These are phyloP conservation scores for Conringia planisiliqua DNA, from an alignment of 345 rosid genomes.

Conservation along the genomic window DNA sequence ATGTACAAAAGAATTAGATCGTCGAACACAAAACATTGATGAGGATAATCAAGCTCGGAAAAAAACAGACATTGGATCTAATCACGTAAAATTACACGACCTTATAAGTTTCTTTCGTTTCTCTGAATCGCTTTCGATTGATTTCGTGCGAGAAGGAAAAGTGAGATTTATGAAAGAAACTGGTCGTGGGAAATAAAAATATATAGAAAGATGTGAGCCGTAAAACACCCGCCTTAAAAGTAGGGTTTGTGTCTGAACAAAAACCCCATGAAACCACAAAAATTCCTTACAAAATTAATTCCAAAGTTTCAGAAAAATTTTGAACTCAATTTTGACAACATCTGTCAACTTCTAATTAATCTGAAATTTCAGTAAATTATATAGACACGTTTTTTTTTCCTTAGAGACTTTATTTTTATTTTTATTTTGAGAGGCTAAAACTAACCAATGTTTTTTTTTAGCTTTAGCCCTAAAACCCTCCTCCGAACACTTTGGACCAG, in stretches of 20 bases:
- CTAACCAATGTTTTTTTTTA: constrained; percentile 9
- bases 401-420: neutral
- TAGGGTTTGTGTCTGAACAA: constrained; percentile 27
- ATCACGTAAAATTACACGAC: neutral
- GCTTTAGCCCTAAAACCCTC: constrained; percentile 18
- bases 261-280: constrained; percentile 32
- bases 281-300: neutral
- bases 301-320: neutral
- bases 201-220: constrained; percentile 6
- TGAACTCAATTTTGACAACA: neutral
- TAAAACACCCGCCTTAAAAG: constrained; percentile 29
- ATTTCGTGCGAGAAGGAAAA: neutral
- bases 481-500: constrained; percentile 26
- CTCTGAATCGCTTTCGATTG: neutral
- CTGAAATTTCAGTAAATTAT: neutral
- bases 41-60: neutral
- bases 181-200: neutral
- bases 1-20: neutral
- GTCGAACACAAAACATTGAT: neutral
- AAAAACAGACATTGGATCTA: neutral
- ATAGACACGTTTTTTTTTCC: neutral
- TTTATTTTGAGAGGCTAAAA: constrained; percentile 11
- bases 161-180: constrained; percentile 20
- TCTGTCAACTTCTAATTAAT: constrained; percentile 12
- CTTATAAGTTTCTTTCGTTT: neutral